phyloP scores from a whole-genome alignment of 768 basidiomycete genomes.

The Gautieria morchelliformis region DNA sequence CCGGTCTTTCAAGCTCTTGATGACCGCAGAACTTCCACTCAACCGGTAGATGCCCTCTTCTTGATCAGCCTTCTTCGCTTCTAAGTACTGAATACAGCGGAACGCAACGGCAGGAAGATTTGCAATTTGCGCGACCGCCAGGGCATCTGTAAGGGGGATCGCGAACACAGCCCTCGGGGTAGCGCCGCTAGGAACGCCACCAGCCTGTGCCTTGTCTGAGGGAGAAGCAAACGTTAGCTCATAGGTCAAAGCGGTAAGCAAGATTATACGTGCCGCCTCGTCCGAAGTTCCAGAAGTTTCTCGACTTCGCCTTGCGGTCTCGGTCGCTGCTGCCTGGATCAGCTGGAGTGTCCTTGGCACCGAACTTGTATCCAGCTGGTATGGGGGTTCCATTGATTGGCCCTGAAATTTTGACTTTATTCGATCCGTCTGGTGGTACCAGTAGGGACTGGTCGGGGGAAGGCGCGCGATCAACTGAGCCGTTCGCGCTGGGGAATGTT shows the following conservation, averaged over 20 bases:
- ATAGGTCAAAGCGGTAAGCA: background rate
- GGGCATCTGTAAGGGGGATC: slow-evolving; percentile 75
- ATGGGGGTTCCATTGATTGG: slow-evolving; percentile 80
- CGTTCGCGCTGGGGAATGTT: slow-evolving; percentile 15
- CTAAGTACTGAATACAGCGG: slow-evolving; percentile 90
- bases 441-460: slow-evolving; percentile 30
- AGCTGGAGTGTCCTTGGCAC: slow-evolving; percentile 52
- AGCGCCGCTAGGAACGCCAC: slow-evolving; percentile 16
- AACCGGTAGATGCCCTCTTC: slow-evolving; percentile 98
- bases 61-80: slow-evolving; percentile 86
- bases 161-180: slow-evolving; percentile 77
- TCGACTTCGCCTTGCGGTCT: slow-evolving; percentile 86
- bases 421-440: slow-evolving; percentile 20
- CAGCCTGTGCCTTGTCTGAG: background rate
- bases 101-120: slow-evolving; percentile 91
- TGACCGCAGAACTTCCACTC: slow-evolving; percentile 89
- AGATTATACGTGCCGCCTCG: slow-evolving; percentile 21
- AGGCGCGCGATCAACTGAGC: slow-evolving; percentile 26
- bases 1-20: slow-evolving; percentile 85
- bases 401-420: slow-evolving; percentile 71
- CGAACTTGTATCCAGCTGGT: slow-evolving; percentile 86
- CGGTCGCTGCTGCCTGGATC: slow-evolving; percentile 32
- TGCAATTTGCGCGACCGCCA: slow-evolving; percentile 83
- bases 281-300: slow-evolving; percentile 90
- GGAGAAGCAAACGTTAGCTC: background rate